These are phyloP conservation scores for Panellus pusillus DNA, from an alignment of 768 basidiomycete genomes.

Conservation along the genomic window DNA sequence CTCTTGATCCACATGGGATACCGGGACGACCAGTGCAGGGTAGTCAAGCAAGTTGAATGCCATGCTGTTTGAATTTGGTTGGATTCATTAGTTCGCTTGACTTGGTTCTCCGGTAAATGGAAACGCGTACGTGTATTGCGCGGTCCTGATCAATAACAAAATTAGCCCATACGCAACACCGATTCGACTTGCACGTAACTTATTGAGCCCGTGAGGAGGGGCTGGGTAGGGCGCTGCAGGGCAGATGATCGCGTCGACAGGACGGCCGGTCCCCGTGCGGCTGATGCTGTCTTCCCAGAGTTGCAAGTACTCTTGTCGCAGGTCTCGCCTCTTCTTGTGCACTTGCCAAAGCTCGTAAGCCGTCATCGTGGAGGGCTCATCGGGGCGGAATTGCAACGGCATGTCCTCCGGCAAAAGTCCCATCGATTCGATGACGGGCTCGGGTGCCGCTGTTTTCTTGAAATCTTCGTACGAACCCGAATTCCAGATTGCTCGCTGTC, in stretches of 20 bases:
- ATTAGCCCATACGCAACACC: neutral
- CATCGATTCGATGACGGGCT: conserved; percentile 58
- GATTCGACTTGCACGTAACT: conserved; percentile 32
- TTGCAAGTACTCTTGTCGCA: conserved; percentile 59
- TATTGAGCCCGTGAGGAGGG: conserved; percentile 60
- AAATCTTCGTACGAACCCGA: conserved; percentile 54
- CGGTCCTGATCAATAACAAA: neutral
- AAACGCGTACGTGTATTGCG: neutral
- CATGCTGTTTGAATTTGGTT: neutral
- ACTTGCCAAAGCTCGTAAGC: conserved; percentile 71
- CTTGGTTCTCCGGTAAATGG: too few species aligned
- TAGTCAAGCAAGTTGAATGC: conserved; percentile 44
- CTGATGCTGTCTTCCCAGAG: conserved; percentile 57
- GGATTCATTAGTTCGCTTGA: too few species aligned
- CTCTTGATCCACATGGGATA: conserved; percentile 54
- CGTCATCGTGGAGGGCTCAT: conserved; percentile 27
- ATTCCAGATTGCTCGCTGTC: conserved; percentile 41
- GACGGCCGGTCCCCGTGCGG: conserved; percentile 64
- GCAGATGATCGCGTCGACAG: conserved; percentile 73
- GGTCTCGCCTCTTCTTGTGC: conserved; percentile 48
- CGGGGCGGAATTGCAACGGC: conserved; percentile 26
- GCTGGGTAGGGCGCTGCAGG: conserved; percentile 64
- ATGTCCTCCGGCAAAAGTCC: conserved; percentile 24
- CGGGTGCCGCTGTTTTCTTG: conserved; percentile 35
- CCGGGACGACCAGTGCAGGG: conserved; percentile 60